Percentiles rank a stretch among this genome's conserved stretches.
These are phyloP conservation scores for Leccinum colubrinum DNA, from an alignment of 1,284 basidiomycete species.

Conservation along the genomic window DNA sequence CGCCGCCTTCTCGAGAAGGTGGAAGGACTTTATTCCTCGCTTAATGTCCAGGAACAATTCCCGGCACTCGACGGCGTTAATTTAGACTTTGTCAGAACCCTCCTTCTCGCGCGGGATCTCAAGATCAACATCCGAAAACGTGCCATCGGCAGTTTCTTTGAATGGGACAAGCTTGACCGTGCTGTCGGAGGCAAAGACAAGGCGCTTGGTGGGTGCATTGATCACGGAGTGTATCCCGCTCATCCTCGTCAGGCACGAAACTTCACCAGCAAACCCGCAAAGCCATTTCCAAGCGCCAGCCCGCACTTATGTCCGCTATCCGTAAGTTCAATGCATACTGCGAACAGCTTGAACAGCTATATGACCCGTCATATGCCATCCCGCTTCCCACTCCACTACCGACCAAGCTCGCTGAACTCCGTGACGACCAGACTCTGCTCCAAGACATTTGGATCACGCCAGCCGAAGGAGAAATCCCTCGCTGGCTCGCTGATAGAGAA, in stretches of 20 bases:
- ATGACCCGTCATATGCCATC: neutral
- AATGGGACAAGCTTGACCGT: neutral
- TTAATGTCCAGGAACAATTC: neutral
- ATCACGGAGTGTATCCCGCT: neutral
- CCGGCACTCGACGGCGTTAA: neutral
- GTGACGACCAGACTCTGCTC: neutral
- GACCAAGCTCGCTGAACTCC: neutral
- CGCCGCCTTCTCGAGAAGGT: neutral
- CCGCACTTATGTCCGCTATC: neutral
- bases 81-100: neutral
- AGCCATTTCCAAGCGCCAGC: neutral
- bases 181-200: neutral
- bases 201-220: neutral
- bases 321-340: neutral
- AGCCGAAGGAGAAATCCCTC: neutral
- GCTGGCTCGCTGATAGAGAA: neutral
- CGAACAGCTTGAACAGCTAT: neutral
- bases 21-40: neutral
- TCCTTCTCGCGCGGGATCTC: neutral
- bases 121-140: neutral
- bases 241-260: neutral
- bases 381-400: neutral
- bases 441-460: neutral
- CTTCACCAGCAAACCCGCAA: neutral
- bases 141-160: neutral